Evolutionary conservation across 2,329 filamentous ascomycete genomes (phyloP).

Genomic region (Xylariaceae sp.): DNA sequence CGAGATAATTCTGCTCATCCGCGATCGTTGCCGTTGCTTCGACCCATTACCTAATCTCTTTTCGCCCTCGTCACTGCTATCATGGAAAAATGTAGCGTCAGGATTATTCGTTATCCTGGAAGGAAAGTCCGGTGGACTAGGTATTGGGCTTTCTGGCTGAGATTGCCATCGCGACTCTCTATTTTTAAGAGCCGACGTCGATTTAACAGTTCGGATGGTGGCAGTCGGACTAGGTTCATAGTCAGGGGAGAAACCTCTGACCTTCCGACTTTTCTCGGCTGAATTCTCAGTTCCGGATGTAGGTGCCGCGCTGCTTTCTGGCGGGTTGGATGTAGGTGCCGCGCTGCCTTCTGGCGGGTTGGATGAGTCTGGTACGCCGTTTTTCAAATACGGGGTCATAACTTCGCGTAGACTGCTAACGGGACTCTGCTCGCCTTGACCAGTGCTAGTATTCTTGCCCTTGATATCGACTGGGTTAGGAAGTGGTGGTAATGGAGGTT

Average conservation of each 20-base stretch:
- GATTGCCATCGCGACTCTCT: slow-evolving; percentile 25
- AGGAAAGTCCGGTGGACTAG: slow-evolving; percentile 27
- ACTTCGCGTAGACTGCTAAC: slow-evolving; percentile 77
- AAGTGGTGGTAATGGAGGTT: slow-evolving; percentile 55
- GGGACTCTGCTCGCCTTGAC: slow-evolving; percentile 50
- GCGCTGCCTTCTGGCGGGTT: slow-evolving; percentile 24
- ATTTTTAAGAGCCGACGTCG: slow-evolving; percentile 36
- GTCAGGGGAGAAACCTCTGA: slow-evolving; percentile 65
- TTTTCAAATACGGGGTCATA: slow-evolving; percentile 74
- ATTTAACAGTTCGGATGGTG: slow-evolving; percentile 60
- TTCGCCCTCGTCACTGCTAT: slow-evolving; percentile 46
- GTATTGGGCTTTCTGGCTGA: slow-evolving; percentile 23
- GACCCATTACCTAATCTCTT: neutral
- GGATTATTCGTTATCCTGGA: slow-evolving; percentile 20
- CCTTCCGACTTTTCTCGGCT: slow-evolving; percentile 32
- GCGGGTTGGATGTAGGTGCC: slow-evolving; percentile 19
- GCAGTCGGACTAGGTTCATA: slow-evolving; percentile 69
- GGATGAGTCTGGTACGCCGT: slow-evolving; percentile 16
- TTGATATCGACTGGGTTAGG: slow-evolving; percentile 30
- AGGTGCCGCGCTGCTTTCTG: slow-evolving; percentile 23
- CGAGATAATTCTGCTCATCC: slow-evolving; percentile 16
- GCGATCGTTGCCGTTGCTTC: slow-evolving; percentile 13
- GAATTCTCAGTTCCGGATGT: slow-evolving; percentile 23
- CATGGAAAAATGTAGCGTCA: slow-evolving; percentile 45
- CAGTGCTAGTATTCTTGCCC: slow-evolving; percentile 25